Percentiles rank a stretch among this genome's conserved stretches.
These are phyloP conservation scores for Albophoma yamanashiensis DNA, from an alignment of 2,329 filamentous ascomycete genomes.

Conservation along the genomic window DNA sequence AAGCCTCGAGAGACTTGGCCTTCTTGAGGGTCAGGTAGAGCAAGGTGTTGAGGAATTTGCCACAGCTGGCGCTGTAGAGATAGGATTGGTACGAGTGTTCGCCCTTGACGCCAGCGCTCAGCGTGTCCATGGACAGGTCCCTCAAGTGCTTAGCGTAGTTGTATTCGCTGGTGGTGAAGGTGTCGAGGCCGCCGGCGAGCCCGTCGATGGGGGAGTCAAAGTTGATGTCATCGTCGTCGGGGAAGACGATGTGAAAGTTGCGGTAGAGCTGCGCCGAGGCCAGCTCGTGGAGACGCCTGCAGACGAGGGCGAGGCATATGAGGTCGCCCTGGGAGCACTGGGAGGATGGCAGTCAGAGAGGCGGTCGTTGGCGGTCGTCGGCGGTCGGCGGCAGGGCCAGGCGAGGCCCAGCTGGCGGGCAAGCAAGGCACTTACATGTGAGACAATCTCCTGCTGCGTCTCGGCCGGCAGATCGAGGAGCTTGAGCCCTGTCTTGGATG, in stretches of 20 bases:
- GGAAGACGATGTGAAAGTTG: conserved; percentile 49
- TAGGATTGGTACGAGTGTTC: conserved; percentile 44
- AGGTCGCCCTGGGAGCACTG: conserved; percentile 43
- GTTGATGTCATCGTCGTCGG: conserved; percentile 43
- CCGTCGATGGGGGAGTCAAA: conserved; percentile 45
- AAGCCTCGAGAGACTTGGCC: conserved; percentile 42
- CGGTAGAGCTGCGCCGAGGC: conserved; percentile 49
- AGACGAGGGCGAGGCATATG: conserved; percentile 48
- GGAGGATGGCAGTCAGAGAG: background rate
- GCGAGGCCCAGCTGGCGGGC: background rate
- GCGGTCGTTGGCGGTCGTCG: too few relatives aligned
- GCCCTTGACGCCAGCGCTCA: conserved; percentile 39
- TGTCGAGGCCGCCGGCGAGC: conserved; percentile 47
- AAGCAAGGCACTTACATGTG: conserved; percentile 26
- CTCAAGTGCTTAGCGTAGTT: conserved; percentile 49
- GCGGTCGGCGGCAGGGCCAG: too few relatives aligned
- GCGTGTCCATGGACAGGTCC: conserved; percentile 45
- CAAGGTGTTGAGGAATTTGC: conserved; percentile 54
- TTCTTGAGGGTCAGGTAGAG: conserved; percentile 45
- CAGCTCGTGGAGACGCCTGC: conserved; percentile 44
- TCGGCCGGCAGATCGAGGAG: conserved; percentile 36
- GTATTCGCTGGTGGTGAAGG: conserved; percentile 52
- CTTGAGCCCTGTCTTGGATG: conserved; percentile 10
- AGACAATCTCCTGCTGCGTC: conserved; percentile 36
- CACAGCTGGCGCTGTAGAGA: conserved; percentile 42